These are phyloP conservation scores for Ceratocystis cacaofunesta DNA, from an alignment of 2,329 filamentous ascomycete species.

Conservation along the genomic window DNA sequence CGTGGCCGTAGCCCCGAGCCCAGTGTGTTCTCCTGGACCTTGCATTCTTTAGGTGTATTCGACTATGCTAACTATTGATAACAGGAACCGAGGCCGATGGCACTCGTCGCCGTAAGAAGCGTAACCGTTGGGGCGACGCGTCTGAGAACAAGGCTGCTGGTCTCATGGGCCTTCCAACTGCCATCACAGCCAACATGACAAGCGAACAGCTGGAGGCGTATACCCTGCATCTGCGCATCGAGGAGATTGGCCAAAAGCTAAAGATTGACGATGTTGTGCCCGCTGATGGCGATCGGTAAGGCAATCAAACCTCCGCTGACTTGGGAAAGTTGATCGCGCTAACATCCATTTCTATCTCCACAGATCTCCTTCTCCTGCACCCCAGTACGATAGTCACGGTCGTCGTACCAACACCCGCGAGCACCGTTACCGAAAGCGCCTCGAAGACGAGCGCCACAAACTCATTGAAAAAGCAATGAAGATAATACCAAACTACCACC, in stretches of 20 bases:
- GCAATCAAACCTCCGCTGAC: not conserved
- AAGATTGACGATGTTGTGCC: conserved; percentile 98
- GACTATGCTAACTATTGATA: not conserved
- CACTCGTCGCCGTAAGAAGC: conserved; percentile 84
- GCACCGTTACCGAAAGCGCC: conserved; percentile 92
- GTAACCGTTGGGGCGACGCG: conserved; percentile 95
- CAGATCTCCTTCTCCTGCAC: conserved; percentile 87
- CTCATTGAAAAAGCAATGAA: conserved; percentile 99
- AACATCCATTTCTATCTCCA: conserved; percentile 17
- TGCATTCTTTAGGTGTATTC: not conserved
- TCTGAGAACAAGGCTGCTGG: conserved; percentile 97
- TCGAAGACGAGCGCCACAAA: conserved; percentile 98
- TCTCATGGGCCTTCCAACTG: conserved; percentile 90
- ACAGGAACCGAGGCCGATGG: conserved; percentile 51
- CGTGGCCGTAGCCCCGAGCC: conserved; percentile 85
- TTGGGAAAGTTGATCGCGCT: not conserved
- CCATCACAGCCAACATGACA: conserved; percentile 95
- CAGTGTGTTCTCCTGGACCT: conserved; percentile 35
- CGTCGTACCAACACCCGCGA: conserved; percentile 98
- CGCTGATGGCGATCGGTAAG: conserved; percentile 85
- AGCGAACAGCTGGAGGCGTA: conserved; percentile 97
- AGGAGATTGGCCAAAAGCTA: conserved; percentile 98
- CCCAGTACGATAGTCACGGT: conserved; percentile 98
- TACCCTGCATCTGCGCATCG: conserved; percentile 87
- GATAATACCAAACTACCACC: conserved; percentile 98